A percentile compares a stretch with the other conserved stretches of the same genome.
Evolutionary conservation across 305 asterid species (phyloP).

Genomic region (Solanum hybrid): DNA sequence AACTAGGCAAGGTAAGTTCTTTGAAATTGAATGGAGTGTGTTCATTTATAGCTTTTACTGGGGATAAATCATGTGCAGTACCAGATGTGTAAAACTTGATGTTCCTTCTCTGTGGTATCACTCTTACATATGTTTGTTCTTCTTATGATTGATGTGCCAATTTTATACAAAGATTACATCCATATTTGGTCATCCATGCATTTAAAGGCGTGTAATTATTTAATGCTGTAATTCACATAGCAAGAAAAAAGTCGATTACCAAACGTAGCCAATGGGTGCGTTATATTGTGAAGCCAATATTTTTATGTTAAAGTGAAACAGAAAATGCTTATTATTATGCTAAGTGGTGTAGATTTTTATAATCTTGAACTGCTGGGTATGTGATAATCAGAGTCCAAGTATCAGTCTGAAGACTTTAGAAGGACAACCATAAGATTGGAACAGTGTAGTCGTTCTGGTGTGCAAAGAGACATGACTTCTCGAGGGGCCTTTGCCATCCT

Average conservation of each 20-base stretch:
- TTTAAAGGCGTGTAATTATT: background rate
- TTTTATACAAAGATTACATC: background rate
- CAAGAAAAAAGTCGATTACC: background rate
- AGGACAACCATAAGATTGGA: conserved; percentile 80
- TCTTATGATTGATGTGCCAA: background rate
- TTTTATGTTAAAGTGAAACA: background rate
- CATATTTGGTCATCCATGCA: background rate
- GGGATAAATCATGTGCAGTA: background rate
- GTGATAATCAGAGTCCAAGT: conserved; percentile 47
- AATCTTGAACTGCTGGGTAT: conserved; percentile 8
- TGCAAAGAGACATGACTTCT: conserved; percentile 64
- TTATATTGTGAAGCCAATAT: background rate
- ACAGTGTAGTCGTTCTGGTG: conserved; percentile 58
- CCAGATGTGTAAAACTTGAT: background rate
- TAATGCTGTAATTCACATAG: background rate
- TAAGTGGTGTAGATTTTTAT: conserved; percentile 3
- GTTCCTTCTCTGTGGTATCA: background rate
- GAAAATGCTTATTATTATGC: background rate
- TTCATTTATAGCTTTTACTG: conserved; percentile 2
- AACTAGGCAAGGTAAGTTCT: conserved; percentile 43
- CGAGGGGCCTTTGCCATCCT: conserved; percentile 75
- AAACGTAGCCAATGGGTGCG: background rate
- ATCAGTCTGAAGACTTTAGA: conserved; percentile 61
- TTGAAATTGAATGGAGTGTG: background rate
- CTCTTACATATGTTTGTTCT: background rate